Conservation (phyloP, 768 basidiomycete species). For the Agrocybe pediades region DNA sequence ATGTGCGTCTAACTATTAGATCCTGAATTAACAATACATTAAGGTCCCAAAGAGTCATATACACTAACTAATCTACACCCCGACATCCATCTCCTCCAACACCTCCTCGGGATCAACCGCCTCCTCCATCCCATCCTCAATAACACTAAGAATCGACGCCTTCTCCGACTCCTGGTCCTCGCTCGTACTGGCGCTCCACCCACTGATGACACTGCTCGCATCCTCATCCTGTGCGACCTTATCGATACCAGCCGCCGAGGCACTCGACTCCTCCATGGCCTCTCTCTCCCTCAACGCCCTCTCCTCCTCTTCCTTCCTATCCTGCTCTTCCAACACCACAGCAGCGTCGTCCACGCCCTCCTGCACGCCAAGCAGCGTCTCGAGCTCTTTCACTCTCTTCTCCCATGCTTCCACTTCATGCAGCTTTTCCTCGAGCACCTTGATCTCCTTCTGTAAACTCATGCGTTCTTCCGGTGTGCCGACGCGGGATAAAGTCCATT, state of each 20-base stretch:
- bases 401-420: conserved; percentile 78
- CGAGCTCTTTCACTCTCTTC: conserved; percentile 62
- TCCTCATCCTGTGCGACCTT: conserved; percentile 3
- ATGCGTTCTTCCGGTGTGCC: conserved; percentile 75
- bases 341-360: conserved; percentile 14
- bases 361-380: conserved; percentile 49
- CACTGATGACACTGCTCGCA: not conserved
- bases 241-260: not conserved
- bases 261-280: not conserved
- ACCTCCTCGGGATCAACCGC: conserved; percentile 3
- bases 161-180: not conserved
- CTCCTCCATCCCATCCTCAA: conserved; percentile 8
- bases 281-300: conserved; percentile 1
- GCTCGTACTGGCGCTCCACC: not conserved
- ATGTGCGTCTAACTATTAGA: not conserved
- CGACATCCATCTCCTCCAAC: conserved; percentile 2
- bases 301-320: conserved; percentile 9
- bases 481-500: conserved; percentile 72
- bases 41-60: not conserved
- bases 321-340: conserved; percentile 5
- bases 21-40: not conserved
- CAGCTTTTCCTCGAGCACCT: conserved; percentile 62
- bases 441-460: conserved; percentile 78
- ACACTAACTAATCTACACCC: conserved; percentile 1
- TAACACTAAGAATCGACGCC: not conserved